These are phyloP conservation scores for Trifolium dubium DNA, from an alignment of 306 rosid genomes.

Conservation along the genomic window DNA sequence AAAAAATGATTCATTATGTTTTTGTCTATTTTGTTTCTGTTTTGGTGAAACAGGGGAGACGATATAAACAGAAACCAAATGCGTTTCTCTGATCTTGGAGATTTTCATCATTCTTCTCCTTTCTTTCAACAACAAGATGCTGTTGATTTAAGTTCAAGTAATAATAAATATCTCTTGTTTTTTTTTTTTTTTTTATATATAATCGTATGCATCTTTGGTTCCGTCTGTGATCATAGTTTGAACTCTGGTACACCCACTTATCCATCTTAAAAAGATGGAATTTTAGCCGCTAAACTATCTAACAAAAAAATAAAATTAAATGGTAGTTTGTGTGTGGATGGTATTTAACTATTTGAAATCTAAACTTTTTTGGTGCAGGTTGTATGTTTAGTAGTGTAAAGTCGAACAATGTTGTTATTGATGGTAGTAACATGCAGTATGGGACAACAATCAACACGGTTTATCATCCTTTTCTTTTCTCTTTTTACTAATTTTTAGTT, in stretches of 20 bases:
- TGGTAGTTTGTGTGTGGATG: neutral
- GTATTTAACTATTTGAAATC: neutral
- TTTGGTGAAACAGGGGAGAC: slow-evolving; percentile 70
- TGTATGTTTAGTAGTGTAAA: slow-evolving; percentile 61
- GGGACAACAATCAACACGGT: slow-evolving; percentile 64
- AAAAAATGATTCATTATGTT: neutral
- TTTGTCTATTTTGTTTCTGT: slow-evolving; percentile 11
- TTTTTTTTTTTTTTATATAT: neutral
- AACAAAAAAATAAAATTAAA: too few relatives aligned
- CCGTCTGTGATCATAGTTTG: too few relatives aligned
- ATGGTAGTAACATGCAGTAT: slow-evolving; percentile 58
- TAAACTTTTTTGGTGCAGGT: slow-evolving; percentile 47
- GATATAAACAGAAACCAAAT: slow-evolving; percentile 48
- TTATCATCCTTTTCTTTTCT: slow-evolving; percentile 22
- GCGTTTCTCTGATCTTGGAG: slow-evolving; percentile 68
- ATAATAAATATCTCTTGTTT: slow-evolving; percentile 9
- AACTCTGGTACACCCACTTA: too few relatives aligned
- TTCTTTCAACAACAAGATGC: slow-evolving; percentile 68
- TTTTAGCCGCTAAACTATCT: too few relatives aligned
- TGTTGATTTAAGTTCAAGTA: slow-evolving; percentile 86
- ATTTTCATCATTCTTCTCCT: slow-evolving; percentile 68
- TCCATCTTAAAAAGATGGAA: too few relatives aligned
- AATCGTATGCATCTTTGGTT: slow-evolving; percentile 1
- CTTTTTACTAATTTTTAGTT: neutral
- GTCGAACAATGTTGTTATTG: slow-evolving; percentile 55